A percentile compares a stretch with the other conserved stretches of the same genome.
phyloP scores from a whole-genome alignment of 116 monocot species.

The Papilionanthe hybrid region DNA sequence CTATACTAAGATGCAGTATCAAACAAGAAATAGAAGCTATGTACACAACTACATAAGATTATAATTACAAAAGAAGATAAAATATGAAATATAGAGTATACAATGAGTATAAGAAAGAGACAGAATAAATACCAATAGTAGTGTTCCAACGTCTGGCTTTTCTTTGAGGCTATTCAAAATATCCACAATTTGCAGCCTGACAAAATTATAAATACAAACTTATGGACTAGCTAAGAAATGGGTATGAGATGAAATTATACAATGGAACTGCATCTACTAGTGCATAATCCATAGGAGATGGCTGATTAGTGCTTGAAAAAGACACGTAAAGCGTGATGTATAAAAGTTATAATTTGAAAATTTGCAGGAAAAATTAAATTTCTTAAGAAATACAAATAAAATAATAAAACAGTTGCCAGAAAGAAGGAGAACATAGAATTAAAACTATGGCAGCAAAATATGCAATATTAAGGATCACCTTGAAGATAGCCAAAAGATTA shows the following conservation, averaged over 20 bases:
- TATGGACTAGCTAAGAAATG: not conserved
- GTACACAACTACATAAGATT: not conserved
- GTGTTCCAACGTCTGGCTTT: conserved; percentile 93
- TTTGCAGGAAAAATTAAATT: not conserved
- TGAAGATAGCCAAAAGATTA: not conserved
- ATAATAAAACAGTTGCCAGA: not conserved
- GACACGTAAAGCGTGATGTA: not conserved
- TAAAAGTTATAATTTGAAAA: not conserved
- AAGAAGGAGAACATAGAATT: not conserved
- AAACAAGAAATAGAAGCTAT: not conserved
- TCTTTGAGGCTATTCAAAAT: conserved; percentile 89
- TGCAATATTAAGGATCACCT: not conserved
- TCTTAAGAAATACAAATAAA: not conserved
- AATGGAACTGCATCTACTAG: not conserved
- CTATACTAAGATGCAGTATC: not conserved
- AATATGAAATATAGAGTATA: not conserved
- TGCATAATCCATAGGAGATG: not conserved
- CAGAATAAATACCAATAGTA: conserved; percentile 61
- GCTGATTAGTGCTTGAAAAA: not conserved
- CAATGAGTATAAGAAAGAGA: conserved; percentile 3
- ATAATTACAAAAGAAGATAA: not conserved
- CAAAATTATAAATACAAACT: conserved; percentile 12
- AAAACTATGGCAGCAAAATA: not conserved
- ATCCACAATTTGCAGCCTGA: conserved; percentile 85
- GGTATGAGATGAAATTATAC: not conserved